Base-by-base conservation (phyloP, 2,329 filamentous ascomycete species). In the Raffaelea arxii region DNA sequence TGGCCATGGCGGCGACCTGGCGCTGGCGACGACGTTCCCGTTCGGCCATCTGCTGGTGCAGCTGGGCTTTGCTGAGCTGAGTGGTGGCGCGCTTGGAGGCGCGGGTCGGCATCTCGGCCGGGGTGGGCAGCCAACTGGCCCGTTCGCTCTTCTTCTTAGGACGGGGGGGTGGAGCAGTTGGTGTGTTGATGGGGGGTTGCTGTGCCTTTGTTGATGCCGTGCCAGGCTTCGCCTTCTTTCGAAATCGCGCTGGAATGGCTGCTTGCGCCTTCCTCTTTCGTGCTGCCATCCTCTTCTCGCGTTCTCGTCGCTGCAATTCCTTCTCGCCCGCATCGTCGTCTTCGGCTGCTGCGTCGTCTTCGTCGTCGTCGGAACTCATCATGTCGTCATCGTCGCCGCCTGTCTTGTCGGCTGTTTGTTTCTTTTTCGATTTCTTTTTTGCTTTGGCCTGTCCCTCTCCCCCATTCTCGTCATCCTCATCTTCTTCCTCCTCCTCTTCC, bases 281-380 rank as follows among this genome's bases (percentile, higher is more conserved):
- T 43, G 72, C 86, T 3, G 75, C 78, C 48, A 74, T 65, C 56
- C 71, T 77, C 56, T 84, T 83, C 49, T 77, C 79, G 54, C 80
- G 82, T 48, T 84, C 87, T 55, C 84, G 78, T 53, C 78, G 82
- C 65, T 92, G 81, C 46, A 98, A 64, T 64, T 94, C 88, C 57
- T 82, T 84, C 66, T 98, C 92, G 27, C 92, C 92, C 47, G 87
- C 86, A 4, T 92, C 63, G 37, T 94, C 87, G 54, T 92, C 54
- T 18, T 11, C 44, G 6, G 19, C 49, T 7, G 23, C 79, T 19
- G 73, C 75, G 24, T 60, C 62, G 46, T 63, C 27, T 6, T 42
- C 66, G 38, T 66, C 64, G 49, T 84, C 72, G 44, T 80, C 71
- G 14, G 85, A 90, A 57, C 94, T 88, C 70, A 96, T 83, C 12